phyloP scores from a whole-genome alignment of 1,139 yeast species.

The Taphrina betulina region DNA sequence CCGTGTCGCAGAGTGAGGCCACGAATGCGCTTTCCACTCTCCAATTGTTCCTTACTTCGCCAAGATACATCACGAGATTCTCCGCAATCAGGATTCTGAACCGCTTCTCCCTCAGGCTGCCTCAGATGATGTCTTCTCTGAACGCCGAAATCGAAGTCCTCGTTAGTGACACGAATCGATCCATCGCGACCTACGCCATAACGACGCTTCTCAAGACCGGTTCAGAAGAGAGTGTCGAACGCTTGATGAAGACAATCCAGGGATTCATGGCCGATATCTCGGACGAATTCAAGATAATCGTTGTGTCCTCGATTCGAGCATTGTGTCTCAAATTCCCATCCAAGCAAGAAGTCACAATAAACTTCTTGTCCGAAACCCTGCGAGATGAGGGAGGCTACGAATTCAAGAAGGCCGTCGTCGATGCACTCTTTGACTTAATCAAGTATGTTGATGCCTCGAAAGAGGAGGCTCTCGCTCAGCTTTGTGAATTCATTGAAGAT shows the following conservation, averaged over 20 bases:
- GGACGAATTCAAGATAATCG: slow-evolving; percentile 92
- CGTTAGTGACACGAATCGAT: slow-evolving; percentile 83
- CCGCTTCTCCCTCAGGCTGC: slow-evolving; percentile 75
- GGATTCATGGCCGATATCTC: slow-evolving; percentile 90
- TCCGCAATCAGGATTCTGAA: slow-evolving; percentile 90
- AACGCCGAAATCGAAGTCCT: slow-evolving; percentile 80
- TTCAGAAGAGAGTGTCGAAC: slow-evolving; percentile 84
- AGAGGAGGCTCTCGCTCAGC: slow-evolving; percentile 74
- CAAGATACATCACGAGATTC: slow-evolving; percentile 85
- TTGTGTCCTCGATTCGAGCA: slow-evolving; percentile 90
- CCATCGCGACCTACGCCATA: slow-evolving; percentile 97
- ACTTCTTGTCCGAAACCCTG: slow-evolving; percentile 77
- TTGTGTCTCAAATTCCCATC: slow-evolving; percentile 90
- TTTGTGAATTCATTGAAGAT: slow-evolving; percentile 97
- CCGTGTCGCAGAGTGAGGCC: slow-evolving; percentile 62
- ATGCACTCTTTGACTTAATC: slow-evolving; percentile 87
- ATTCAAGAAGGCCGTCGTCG: slow-evolving; percentile 84
- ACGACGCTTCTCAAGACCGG: slow-evolving; percentile 95
- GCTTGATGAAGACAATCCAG: slow-evolving; percentile 81
- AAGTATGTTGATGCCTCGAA: slow-evolving; percentile 84
- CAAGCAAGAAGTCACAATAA: slow-evolving; percentile 78
- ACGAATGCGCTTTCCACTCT: slow-evolving; percentile 64
- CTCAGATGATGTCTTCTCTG: slow-evolving; percentile 71
- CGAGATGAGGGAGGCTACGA: slow-evolving; percentile 83
- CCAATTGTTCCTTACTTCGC: slow-evolving; percentile 77